Evolutionary conservation across 164 flowering plant genomes (phyloP), one percentile per base, ranked within the genome.

Genomic region (Sedum album): DNA sequence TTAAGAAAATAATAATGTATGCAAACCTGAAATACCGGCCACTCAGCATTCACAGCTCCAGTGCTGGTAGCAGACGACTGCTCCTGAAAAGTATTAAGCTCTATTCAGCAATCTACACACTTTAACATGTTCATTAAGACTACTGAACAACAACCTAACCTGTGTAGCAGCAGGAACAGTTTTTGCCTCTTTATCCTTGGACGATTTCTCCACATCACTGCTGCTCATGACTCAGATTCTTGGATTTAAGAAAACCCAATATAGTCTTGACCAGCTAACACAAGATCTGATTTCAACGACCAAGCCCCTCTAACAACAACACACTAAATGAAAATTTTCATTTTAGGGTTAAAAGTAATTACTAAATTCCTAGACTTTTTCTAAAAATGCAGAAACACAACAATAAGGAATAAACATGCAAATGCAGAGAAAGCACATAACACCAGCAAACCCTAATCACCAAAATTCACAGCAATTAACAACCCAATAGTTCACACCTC

Each of bases 31-130:
- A 13, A 90, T 21, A 88, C 95, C 28, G 93, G 31, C 98, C 98
- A 93, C 25, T 93, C 98, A 11, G 96, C 84, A 79, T 83, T 84
- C 51, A 79, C 91, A 18, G 86, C 36, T 3, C 84, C 85, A 48
- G 83, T 65, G 67, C 74, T 76, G 15, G 89, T 77, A 38, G 84
- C 69, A 0, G 89, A 75, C 73, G 90, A 42, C 73, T 78, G 95
- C 77, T 88, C 96, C 96, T 90, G 80, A 65, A 73, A 21, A 76
- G 8, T 28, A 57, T 28, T 28, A 57, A 11, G 20, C 62, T 57
- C 20, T 26, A 57, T 33, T 57, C 31, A 57, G 62, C 62, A 57
- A 26, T 14, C 6, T 13, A 28, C 23, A 57, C 28, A 57, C 4
- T 30, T 11, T 28, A 57, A 28, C 20, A 9, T 57, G 4, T 10